Evolutionary conservation across 106 monocot species (phyloP), one percentile per base, ranked within the genome.

Genomic region (Posidonia australis): DNA sequence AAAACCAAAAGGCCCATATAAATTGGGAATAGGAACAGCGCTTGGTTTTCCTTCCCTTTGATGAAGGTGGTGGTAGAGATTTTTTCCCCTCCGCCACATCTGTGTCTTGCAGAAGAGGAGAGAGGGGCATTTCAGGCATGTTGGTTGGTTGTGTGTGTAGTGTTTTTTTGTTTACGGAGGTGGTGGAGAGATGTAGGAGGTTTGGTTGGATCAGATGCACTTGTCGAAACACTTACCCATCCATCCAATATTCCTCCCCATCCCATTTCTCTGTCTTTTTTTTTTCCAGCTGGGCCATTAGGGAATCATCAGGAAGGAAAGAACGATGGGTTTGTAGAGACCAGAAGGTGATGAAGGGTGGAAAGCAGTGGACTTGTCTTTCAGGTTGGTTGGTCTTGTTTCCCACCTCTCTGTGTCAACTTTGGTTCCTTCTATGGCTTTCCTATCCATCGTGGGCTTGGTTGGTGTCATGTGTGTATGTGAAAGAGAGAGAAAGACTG

Each of bases 21-120:
- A 67, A 67, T 44, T 53, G 36, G 54, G 67, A 67, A 67, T 16
- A 67, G 67, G 67, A 55, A 67, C 41, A 22, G 41, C 23, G 12
- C 31, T 29, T 30, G 51, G 20, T 28, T 51, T 19, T 22, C 42
- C 11, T 11, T 36, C 20, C 10, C 52, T 11, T 43, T 56, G 55
- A 24, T 54, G 67, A 21, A 54, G 53, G 44, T 22, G 22, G 43
- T n/a, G 49, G 52, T 27, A 56, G 55, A 52, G 19, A 52, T 31
- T 66, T 65, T 49, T 46, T 14, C 20, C 20, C 10, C 9, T 16
- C 49, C 14, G 27, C 10, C 51, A 52, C 36, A 36, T 36, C 36
- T 36, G 36, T 2, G 36, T 36, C 36, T 36, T 36, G 64, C 13
- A 47, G 27, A 46, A 18, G 32, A 66, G 51, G 67, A 41, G 67